These are phyloP conservation scores for Kwoniella sp. DNA, from an alignment of 768 basidiomycete genomes.

Conservation along the genomic window DNA sequence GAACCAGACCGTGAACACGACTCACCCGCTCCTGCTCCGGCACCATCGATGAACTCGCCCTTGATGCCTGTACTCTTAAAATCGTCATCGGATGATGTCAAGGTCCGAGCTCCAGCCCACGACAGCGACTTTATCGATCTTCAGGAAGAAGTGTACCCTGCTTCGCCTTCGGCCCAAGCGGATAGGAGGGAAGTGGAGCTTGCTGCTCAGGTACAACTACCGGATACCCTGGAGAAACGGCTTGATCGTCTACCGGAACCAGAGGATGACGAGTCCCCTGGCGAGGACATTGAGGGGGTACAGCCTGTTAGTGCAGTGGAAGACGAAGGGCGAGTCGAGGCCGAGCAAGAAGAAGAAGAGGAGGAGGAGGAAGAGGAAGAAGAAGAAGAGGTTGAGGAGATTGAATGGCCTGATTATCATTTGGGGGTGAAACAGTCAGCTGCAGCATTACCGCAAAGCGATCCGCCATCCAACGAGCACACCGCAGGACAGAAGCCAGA, in stretches of 20 bases:
- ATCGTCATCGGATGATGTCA: constrained; percentile 11
- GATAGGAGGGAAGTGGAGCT: constrained; percentile 6
- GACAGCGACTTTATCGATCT: constrained; percentile 9
- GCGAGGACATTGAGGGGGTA: no score
- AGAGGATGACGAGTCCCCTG: background rate
- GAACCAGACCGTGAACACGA: background rate
- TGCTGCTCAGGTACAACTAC: background rate
- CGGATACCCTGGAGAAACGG: constrained; percentile 1
- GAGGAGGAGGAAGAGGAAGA: background rate
- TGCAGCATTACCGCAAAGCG: no score
- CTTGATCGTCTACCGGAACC: background rate
- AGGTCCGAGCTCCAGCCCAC: background rate
- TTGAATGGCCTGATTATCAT: no score
- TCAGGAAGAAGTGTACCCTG: constrained; percentile 12
- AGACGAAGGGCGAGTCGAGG: background rate
- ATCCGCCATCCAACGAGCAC: no score
- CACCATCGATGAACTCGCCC: constrained; percentile 20
- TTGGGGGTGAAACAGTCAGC: no score
- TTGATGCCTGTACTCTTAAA: constrained; percentile 22
- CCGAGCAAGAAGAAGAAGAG: background rate
- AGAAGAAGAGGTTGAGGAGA: background rate
- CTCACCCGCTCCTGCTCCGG: background rate
- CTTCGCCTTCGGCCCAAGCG: background rate
- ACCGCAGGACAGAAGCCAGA: no score
- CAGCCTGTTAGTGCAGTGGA: no score